Base-by-base conservation (phyloP, 2,329 filamentous ascomycete species). In the Davidsoniella virescens region DNA sequence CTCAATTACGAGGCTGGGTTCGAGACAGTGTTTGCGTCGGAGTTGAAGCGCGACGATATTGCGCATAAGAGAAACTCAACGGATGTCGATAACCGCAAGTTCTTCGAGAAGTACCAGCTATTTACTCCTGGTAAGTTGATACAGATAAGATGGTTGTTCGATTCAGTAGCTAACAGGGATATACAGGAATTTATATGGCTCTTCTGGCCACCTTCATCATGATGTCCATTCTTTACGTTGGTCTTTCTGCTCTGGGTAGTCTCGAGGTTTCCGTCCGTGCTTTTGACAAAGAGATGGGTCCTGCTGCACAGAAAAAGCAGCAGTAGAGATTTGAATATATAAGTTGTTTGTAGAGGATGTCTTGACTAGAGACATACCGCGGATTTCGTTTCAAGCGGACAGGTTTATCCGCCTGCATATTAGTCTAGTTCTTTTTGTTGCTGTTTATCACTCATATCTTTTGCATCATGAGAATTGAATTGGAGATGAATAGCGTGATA, bases 61-160 rank as follows among this genome's bases (percentile, higher is more conserved):
- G 55, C 55, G 56, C 66, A 63, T 50, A 64, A 65, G 16, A 60
- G 61, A 14, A 70, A 74, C 53, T 59, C 55, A 49, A 67, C 62
- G 5, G 62, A 59, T 5, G 58, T 59, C 48, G 59, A 71, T 52
- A 70, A 64, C 36, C 63, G 71, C 26, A 71, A 77, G 3, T 65
- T 94, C 41, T 96, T 98, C 59, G 84, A 93, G 66, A 87, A 84
- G 64, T 98, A 98, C 64, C 84, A 94, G 63, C 96, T 88, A 68
- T 83, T 98, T 57, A 90, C 82, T 9, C 86, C 87, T 59, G 86
- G 86, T 90, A 67, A 58, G 73, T 68, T 33, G 4, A 43, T 23
- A 9, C 18, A 10, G 18, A 26, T 16, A 9, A 17, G 26, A 25
- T 14, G 18, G 16, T 40, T 14, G 18, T 33, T 33, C 26, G 29